These are phyloP conservation scores for Centrapalus pauciflorus DNA, from an alignment of 129 eudicot genomes.

Conservation along the genomic window DNA sequence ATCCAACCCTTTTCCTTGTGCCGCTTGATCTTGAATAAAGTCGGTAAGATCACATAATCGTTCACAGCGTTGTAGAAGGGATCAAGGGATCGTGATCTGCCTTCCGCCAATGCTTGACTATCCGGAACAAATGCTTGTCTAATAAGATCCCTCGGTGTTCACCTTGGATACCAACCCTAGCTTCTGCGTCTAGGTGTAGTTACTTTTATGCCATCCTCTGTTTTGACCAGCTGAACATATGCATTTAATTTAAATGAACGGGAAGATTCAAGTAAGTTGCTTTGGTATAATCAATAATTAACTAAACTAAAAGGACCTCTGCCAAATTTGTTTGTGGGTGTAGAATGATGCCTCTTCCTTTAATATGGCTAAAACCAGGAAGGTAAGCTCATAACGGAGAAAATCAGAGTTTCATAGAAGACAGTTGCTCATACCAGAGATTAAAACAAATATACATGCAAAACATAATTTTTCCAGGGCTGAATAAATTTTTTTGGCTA, in stretches of 20 bases:
- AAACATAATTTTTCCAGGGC: no score
- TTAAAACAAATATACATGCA: background rate
- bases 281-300: background rate
- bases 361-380: slow-evolving; percentile 63
- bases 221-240: slow-evolving; percentile 66
- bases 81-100: slow-evolving; percentile 98
- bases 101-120: slow-evolving; percentile 80
- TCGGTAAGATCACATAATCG: slow-evolving; percentile 88
- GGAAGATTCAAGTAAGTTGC: background rate
- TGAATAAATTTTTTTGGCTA: background rate
- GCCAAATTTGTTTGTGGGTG: slow-evolving; percentile 66
- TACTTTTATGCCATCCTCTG: slow-evolving; percentile 81
- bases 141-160: slow-evolving; percentile 90
- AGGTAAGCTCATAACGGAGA: background rate
- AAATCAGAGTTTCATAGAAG: no score
- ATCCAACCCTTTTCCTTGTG: slow-evolving; percentile 41
- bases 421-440: background rate
- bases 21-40: slow-evolving; percentile 56
- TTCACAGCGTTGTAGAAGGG: slow-evolving; percentile 86
- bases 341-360: slow-evolving; percentile 86
- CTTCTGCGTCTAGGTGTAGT: slow-evolving; percentile 77
- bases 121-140: slow-evolving; percentile 72
- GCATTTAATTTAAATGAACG: background rate
- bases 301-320: slow-evolving; percentile 41
- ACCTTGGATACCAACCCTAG: slow-evolving; percentile 94